phyloP scores from a whole-genome alignment of 2,329 filamentous ascomycete species.

The Calonectria crousiana region DNA sequence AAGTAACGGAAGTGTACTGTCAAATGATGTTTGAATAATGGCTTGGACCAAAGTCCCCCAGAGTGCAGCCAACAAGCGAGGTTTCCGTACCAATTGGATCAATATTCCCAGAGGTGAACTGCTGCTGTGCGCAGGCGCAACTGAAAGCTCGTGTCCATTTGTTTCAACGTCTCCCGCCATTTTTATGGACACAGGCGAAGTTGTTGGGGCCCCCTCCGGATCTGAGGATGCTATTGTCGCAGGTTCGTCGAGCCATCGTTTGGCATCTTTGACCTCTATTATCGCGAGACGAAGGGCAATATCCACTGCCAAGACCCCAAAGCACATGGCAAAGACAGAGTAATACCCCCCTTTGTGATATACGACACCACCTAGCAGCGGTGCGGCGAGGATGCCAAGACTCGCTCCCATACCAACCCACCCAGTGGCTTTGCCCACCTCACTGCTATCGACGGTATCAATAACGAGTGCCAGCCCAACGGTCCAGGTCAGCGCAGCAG shows the following conservation, averaged over 20 bases:
- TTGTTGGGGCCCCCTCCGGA: conserved; percentile 4
- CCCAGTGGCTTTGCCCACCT: conserved; percentile 49
- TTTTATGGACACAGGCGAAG: not conserved
- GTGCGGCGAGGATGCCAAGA: conserved; percentile 47
- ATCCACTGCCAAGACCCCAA: conserved; percentile 49
- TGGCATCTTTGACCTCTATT: conserved; percentile 49
- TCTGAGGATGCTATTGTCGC: not conserved
- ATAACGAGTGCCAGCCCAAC: conserved; percentile 52
- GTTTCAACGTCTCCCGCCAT: not conserved
- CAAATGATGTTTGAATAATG: conserved; percentile 48
- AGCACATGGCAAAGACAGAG: conserved; percentile 52
- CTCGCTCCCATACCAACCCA: conserved; percentile 51
- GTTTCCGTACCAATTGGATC: conserved; percentile 43
- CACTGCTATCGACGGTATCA: conserved; percentile 48
- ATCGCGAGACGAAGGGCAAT: conserved; percentile 48
- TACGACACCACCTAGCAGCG: conserved; percentile 50
- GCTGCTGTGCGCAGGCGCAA: conserved; percentile 6
- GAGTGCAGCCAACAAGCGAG: conserved; percentile 49
- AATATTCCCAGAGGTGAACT: conserved; percentile 39
- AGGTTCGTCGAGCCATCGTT: conserved; percentile 40
- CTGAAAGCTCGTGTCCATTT: conserved; percentile 6
- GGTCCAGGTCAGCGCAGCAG: conserved; percentile 51
- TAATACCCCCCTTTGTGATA: conserved; percentile 50
- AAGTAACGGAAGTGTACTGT: conserved; percentile 50
- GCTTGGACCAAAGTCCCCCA: conserved; percentile 51